These are phyloP conservation scores for Diaporthe capsici DNA, from an alignment of 2,329 filamentous ascomycete genomes.

Conservation along the genomic window DNA sequence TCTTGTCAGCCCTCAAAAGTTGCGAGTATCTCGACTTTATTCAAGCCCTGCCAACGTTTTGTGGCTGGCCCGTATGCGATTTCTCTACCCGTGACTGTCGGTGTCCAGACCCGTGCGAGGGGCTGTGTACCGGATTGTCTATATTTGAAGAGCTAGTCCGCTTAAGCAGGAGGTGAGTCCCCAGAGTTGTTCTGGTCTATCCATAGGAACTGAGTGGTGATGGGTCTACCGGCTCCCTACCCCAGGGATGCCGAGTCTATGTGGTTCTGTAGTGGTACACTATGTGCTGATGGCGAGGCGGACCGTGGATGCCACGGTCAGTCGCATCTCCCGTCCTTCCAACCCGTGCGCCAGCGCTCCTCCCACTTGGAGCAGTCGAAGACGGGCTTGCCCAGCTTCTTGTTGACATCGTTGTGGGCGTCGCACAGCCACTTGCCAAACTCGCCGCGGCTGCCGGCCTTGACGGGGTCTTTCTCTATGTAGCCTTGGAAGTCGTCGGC, in stretches of 20 bases:
- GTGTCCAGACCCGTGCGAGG: background rate
- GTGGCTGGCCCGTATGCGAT: background rate
- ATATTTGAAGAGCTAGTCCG: background rate
- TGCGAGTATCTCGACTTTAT: background rate
- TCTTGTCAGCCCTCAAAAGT: background rate
- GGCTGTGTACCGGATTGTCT: background rate
- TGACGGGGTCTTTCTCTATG: conserved; percentile 79
- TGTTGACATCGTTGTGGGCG: conserved; percentile 89
- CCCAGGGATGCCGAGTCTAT: conserved; percentile 14
- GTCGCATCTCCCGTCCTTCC: conserved; percentile 77
- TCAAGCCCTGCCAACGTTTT: background rate
- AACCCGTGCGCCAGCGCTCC: conserved; percentile 94
- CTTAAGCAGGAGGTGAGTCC: background rate
- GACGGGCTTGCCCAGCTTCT: conserved; percentile 88
- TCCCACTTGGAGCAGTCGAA: conserved; percentile 96
- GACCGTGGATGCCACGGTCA: conserved; percentile 47
- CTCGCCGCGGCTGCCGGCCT: conserved; percentile 71
- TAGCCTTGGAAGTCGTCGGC: conserved; percentile 91
- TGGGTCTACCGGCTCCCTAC: conserved; percentile 20
- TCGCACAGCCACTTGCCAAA: conserved; percentile 88
- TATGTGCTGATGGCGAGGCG: background rate
- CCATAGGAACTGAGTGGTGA: conserved; percentile 37
- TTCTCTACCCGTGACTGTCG: background rate
- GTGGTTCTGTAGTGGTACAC: conserved; percentile 16
- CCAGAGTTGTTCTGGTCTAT: conserved; percentile 30